A percentile compares a stretch with the other conserved stretches of the same genome.
Conservation (phyloP, 257 asterid species). For the Thymus quinquecostatus region DNA sequence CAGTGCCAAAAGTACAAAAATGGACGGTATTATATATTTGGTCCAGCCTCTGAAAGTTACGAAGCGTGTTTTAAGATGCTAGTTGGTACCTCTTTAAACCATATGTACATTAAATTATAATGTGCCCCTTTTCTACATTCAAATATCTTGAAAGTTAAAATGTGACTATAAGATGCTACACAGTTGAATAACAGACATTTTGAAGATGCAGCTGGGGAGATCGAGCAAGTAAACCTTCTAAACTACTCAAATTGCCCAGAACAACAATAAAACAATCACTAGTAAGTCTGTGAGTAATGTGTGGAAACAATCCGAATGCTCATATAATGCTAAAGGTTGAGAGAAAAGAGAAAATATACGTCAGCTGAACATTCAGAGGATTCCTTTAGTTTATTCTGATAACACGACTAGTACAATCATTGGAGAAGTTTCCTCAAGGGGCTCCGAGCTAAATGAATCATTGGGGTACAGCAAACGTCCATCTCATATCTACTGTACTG, state of each 20-base stretch:
- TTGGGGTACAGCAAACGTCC: neutral
- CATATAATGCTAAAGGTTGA: neutral
- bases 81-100: slow-evolving; percentile 1
- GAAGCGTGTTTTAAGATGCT: slow-evolving; percentile 10
- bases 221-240: slow-evolving; percentile 18
- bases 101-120: neutral
- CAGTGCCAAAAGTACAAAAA: slow-evolving; percentile 52
- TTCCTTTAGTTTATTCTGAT: neutral
- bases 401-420: neutral
- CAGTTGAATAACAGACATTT: slow-evolving; percentile 14
- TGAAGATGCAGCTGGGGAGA: slow-evolving; percentile 1
- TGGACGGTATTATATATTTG: slow-evolving; percentile 52
- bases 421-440: neutral
- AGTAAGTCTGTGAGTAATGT: neutral
- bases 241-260: slow-evolving; percentile 19
- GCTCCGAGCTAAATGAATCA: neutral
- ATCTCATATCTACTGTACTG: neutral
- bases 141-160: neutral
- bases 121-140: neutral
- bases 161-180: slow-evolving; percentile 7
- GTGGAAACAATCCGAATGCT: neutral
- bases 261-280: slow-evolving; percentile 3
- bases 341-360: neutral
- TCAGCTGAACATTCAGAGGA: slow-evolving; percentile 11
- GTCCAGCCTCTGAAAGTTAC: slow-evolving; percentile 74